These are phyloP conservation scores for Penicillium maclennaniae DNA, from an alignment of 495 filamentous ascomycete species.

Conservation along the genomic window DNA sequence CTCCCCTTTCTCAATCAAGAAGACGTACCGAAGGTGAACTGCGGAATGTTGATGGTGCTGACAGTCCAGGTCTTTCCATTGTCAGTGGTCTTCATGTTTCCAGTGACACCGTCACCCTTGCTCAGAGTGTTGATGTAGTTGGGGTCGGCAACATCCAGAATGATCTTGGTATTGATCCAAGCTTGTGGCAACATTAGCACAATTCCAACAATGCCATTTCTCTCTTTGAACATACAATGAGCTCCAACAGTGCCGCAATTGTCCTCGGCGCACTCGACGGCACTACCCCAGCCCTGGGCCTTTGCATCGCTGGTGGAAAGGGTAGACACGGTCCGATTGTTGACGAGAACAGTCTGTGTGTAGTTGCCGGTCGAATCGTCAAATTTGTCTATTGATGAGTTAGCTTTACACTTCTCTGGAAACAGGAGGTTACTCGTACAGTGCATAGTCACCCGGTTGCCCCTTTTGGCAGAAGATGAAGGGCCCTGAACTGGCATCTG, in stretches of 20 bases:
- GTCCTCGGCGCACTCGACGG: constrained; percentile 36
- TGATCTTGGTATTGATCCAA: constrained; percentile 36
- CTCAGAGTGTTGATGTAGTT: constrained; percentile 35
- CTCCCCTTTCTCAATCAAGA: neutral
- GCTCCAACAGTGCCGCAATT: constrained; percentile 38
- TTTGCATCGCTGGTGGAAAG: constrained; percentile 34
- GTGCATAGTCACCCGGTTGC: constrained; percentile 30
- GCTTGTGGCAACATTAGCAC: constrained; percentile 15
- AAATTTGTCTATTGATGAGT: constrained; percentile 26
- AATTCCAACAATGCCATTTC: neutral
- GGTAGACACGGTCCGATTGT: constrained; percentile 33
- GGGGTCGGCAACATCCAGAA: constrained; percentile 33
- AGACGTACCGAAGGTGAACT: constrained; percentile 23
- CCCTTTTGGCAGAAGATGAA: constrained; percentile 12
- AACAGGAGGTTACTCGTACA: constrained; percentile 14
- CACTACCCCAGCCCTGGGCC: constrained; percentile 38
- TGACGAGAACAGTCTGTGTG: constrained; percentile 37
- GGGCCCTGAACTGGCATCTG: constrained; percentile 31
- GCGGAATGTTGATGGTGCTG: constrained; percentile 29
- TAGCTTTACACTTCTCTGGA: neutral
- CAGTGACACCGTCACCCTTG: constrained; percentile 30
- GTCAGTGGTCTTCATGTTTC: constrained; percentile 34
- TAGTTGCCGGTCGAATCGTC: constrained; percentile 35
- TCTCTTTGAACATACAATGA: constrained; percentile 22
- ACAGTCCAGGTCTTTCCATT: constrained; percentile 41